These are phyloP conservation scores for Lactifluus volemus DNA, from an alignment of 768 basidiomycete genomes.

Conservation along the genomic window DNA sequence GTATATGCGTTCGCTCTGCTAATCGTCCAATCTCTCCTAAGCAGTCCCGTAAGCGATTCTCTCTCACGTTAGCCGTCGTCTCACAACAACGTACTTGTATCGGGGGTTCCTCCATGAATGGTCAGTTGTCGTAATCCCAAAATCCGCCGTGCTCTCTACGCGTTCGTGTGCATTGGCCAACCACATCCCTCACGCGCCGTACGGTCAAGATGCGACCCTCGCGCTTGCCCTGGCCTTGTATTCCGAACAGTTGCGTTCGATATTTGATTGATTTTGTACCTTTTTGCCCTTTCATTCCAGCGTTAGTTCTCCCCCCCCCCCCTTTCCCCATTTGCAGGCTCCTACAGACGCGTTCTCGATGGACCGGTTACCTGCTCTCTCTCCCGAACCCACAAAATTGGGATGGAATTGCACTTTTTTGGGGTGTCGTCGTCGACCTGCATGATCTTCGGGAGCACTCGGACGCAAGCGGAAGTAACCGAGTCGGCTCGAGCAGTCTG, in stretches of 20 bases:
- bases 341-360: conserved; percentile 18
- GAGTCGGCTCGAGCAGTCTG: neutral
- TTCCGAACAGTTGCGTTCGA: conserved; percentile 17
- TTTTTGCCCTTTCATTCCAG: neutral
- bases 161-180: conserved; percentile 19
- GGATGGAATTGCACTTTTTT: conserved; percentile 24
- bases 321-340: conserved; percentile 10
- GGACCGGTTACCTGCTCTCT: conserved; percentile 24
- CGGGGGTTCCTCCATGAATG: neutral
- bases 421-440: conserved; percentile 11
- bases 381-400: conserved; percentile 18
- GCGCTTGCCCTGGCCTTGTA: conserved; percentile 23
- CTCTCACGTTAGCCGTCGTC: neutral
- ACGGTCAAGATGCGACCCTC: conserved; percentile 20
- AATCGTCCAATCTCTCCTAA: neutral
- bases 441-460: neutral
- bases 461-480: neutral
- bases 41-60: conserved; percentile 14
- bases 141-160: conserved; percentile 22
- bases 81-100: neutral
- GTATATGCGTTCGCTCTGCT: conserved; percentile 11
- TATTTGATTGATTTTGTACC: neutral
- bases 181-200: conserved; percentile 19
- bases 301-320: too few species aligned
- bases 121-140: conserved; percentile 23